Evolutionary conservation across 2,329 filamentous ascomycete genomes (phyloP).

Genomic region (Beauveria rudraprayagi): DNA sequence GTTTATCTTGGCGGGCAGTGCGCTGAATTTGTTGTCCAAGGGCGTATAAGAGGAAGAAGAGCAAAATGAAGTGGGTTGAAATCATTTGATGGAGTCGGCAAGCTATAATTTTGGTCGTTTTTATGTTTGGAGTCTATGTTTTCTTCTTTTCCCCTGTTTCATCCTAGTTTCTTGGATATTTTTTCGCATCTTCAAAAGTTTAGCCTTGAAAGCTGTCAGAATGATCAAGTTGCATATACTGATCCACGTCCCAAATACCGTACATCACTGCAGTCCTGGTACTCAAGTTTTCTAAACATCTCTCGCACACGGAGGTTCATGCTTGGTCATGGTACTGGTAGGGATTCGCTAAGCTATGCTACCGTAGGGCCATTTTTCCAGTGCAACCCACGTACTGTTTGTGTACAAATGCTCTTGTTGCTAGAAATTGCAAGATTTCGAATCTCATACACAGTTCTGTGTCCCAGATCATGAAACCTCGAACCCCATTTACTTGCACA

Average conservation of each 20-base stretch:
- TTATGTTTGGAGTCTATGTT: not conserved
- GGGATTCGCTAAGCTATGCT: not conserved
- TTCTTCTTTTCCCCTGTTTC: not conserved
- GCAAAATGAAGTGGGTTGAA: not conserved
- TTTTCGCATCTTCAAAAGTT: no score
- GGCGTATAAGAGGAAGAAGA: conserved; percentile 17
- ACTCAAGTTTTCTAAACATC: no score
- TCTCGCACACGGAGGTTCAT: no score
- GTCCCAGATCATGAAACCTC: no score
- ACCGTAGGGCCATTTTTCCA: not conserved
- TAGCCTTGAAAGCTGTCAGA: no score
- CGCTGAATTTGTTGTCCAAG: conserved; percentile 81
- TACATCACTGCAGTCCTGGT: not conserved
- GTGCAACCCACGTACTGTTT: not conserved
- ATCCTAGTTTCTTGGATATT: no score
- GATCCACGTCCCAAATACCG: not conserved
- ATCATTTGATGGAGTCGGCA: not conserved
- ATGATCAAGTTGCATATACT: no score
- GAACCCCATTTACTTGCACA: no score
- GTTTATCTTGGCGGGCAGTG: conserved; percentile 90
- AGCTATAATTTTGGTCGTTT: not conserved
- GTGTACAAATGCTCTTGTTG: not conserved
- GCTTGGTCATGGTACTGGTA: no score
- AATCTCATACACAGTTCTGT: not conserved
- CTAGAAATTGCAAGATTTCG: not conserved